phyloP scores from a whole-genome alignment of 2,329 filamentous ascomycete genomes.

The Aureobasidium pullulans region DNA sequence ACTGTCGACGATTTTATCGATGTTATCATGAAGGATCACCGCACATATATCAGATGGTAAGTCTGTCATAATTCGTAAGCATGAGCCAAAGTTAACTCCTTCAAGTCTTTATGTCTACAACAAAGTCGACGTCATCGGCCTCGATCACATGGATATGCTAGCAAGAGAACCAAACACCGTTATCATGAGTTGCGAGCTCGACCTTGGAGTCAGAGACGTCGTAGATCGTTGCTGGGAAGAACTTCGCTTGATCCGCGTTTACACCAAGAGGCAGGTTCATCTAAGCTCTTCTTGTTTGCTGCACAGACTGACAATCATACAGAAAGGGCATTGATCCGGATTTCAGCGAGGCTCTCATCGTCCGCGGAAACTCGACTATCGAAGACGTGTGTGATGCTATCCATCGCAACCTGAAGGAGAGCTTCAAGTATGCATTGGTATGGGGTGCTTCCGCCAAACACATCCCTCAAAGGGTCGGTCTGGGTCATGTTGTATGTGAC shows the following conservation, averaged over 20 bases:
- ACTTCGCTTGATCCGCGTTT: slow-evolving; percentile 79
- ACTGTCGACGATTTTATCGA: slow-evolving; percentile 99
- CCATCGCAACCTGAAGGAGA: slow-evolving; percentile 90
- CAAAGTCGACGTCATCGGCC: slow-evolving; percentile 92
- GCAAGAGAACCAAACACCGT: slow-evolving; percentile 89
- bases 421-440: slow-evolving; percentile 96
- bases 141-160: slow-evolving; percentile 87
- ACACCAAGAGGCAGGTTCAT: slow-evolving; percentile 64
- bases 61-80: neutral
- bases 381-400: slow-evolving; percentile 97
- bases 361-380: slow-evolving; percentile 77
- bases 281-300: neutral
- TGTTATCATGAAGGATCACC: slow-evolving; percentile 97
- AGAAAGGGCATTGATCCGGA: slow-evolving; percentile 85
- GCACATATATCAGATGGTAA: slow-evolving; percentile 83
- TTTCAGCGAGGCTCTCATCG: slow-evolving; percentile 87
- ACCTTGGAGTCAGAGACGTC: slow-evolving; percentile 87
- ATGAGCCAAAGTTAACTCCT: slow-evolving; percentile 26
- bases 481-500: slow-evolving; percentile 68
- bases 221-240: slow-evolving; percentile 95
- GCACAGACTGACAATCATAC: slow-evolving; percentile 16
- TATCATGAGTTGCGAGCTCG: slow-evolving; percentile 96
- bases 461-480: slow-evolving; percentile 84
- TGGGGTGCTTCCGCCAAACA: slow-evolving; percentile 97
- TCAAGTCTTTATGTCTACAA: slow-evolving; percentile 90